Evolutionary conservation across 1,284 basidiomycete genomes (phyloP).

Genomic region (Apiotrichum veenhuisii): DNA sequence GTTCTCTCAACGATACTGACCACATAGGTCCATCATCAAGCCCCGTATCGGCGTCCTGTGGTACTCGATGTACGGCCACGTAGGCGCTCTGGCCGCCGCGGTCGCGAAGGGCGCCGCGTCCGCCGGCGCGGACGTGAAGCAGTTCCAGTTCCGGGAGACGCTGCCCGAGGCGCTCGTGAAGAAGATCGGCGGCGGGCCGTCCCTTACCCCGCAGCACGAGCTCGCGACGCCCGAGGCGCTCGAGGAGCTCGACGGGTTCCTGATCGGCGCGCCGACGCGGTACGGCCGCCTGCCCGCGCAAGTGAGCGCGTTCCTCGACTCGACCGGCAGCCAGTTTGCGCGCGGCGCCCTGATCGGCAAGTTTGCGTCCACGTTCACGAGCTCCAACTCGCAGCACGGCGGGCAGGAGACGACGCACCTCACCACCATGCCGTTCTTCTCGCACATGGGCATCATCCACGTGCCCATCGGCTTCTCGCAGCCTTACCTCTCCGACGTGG

Average conservation of each 20-base stretch:
- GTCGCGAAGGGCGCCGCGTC: conserved; percentile 66
- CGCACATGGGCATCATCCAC: conserved; percentile 61
- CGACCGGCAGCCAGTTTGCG: conserved; percentile 69
- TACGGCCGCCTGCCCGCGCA: conserved; percentile 55
- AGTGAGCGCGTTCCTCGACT: conserved; percentile 59
- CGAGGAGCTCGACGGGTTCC: conserved; percentile 55
- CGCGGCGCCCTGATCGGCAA: conserved; percentile 70
- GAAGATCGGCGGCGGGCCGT: conserved; percentile 64
- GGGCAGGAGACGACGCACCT: conserved; percentile 58
- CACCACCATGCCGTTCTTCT: conserved; percentile 64
- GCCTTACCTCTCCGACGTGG: conserved; percentile 58
- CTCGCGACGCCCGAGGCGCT: conserved; percentile 64
- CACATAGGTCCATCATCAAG: conserved; percentile 8
- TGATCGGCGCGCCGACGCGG: conserved; percentile 71
- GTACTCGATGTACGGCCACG: conserved; percentile 79
- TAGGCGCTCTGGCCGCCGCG: conserved; percentile 69
- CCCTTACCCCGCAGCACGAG: conserved; percentile 59
- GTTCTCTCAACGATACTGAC: too few species aligned
- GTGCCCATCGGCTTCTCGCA: conserved; percentile 73
- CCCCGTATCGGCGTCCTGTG: conserved; percentile 73
- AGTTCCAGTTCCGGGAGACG: conserved; percentile 76
- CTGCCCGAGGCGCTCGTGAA: conserved; percentile 69
- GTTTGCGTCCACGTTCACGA: conserved; percentile 53
- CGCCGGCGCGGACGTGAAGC: conserved; percentile 66
- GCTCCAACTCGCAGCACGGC: conserved; percentile 43